Conservation (phyloP, 2,329 filamentous ascomycete genomes). For the Orbilia oligospora region DNA sequence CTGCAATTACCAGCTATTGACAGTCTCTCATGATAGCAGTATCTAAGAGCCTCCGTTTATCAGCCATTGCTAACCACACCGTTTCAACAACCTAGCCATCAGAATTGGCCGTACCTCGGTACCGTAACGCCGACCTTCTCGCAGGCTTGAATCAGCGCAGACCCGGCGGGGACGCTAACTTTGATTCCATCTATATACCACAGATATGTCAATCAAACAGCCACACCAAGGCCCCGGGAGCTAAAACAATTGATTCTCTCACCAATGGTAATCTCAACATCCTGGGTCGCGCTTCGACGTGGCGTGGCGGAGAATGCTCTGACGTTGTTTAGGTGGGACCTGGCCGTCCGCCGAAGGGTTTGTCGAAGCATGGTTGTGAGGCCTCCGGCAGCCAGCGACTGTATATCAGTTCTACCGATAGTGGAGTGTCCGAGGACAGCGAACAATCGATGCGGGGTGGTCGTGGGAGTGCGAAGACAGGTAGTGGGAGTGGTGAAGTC, state of each 20-base stretch:
- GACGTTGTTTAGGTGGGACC: conserved; percentile 36
- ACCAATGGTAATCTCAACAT: conserved; percentile 57
- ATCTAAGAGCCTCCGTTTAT: conserved; percentile 63
- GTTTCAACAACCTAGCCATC: conserved; percentile 1
- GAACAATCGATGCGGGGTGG: conserved; percentile 37
- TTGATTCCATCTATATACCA: conserved; percentile 50
- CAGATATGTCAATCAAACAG: conserved; percentile 21
- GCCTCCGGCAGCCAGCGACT: conserved; percentile 50
- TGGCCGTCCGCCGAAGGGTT: conserved; percentile 58
- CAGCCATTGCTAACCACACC: background rate
- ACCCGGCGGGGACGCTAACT: conserved; percentile 75
- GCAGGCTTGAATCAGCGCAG: conserved; percentile 97
- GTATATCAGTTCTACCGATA: conserved; percentile 40
- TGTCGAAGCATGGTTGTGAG: conserved; percentile 59
- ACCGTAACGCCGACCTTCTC: conserved; percentile 95
- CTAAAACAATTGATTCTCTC: background rate
- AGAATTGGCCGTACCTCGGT: conserved; percentile 75
- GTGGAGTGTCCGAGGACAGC: conserved; percentile 25
- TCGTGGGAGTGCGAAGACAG: conserved; percentile 37
- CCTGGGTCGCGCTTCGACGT: conserved; percentile 51
- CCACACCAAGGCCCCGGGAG: background rate
- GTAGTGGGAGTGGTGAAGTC: conserved; percentile 36
- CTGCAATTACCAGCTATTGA: conserved; percentile 99
- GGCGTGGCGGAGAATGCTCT: conserved; percentile 57
- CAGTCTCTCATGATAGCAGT: conserved; percentile 78